These are phyloP conservation scores for Pachysandra terminalis DNA, from an alignment of 164 flowering plant species.

Conservation along the genomic window DNA sequence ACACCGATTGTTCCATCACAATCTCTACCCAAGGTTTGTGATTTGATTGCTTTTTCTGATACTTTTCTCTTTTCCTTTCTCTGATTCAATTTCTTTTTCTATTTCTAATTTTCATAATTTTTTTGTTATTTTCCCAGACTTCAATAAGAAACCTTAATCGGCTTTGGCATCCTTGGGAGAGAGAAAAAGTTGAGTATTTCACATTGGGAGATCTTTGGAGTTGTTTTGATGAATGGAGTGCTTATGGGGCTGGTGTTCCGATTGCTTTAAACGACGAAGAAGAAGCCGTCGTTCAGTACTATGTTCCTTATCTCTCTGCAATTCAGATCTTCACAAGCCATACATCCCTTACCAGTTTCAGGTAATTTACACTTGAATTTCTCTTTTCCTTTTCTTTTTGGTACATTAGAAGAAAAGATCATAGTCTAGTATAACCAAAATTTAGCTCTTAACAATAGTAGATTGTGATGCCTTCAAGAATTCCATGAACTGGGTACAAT, in stretches of 20 bases:
- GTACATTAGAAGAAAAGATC: no score
- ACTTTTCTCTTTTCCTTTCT: background rate
- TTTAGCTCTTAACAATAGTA: no score
- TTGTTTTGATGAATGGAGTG: conserved; percentile 92
- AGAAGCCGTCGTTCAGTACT: conserved; percentile 82
- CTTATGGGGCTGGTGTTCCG: conserved; percentile 90
- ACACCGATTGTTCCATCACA: conserved; percentile 79
- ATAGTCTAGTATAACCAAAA: no score
- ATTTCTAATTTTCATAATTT: background rate
- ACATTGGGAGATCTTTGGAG: conserved; percentile 84
- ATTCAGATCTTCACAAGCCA: conserved; percentile 80
- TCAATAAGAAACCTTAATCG: conserved; percentile 62
- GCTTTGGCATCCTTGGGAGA: conserved; percentile 88
- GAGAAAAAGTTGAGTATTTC: conserved; percentile 78
- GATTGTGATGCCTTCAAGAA: no score
- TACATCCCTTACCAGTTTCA: conserved; percentile 36
- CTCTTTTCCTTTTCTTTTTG: background rate
- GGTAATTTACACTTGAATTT: conserved; percentile 31
- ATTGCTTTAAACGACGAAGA: conserved; percentile 39
- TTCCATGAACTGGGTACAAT: no score
- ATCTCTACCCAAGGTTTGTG: conserved; percentile 71
- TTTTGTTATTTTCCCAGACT: conserved; percentile 31
- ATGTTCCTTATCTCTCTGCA: conserved; percentile 94
- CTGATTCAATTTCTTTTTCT: background rate
- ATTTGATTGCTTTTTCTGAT: background rate